Evolutionary conservation across 1,284 basidiomycete species (phyloP), one percentile per base, ranked within the genome.

Genomic region (Cryptococcus sp.): DNA sequence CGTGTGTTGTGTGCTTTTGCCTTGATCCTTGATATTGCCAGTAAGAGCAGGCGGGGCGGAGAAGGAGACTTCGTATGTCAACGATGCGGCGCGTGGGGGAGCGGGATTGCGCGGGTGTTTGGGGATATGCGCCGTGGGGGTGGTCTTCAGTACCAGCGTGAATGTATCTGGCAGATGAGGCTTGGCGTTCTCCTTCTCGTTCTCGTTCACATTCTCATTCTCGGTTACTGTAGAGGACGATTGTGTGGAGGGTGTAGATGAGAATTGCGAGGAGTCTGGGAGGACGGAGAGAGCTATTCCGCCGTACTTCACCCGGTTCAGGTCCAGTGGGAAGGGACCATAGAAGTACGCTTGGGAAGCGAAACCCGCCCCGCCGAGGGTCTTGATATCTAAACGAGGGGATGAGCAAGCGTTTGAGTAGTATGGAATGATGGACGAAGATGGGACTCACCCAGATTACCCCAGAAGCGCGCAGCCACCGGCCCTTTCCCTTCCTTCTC

Each of bases 281-380:
- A 58, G 53, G 53, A 70, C 52, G 22, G 60, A 49, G 27, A 78
- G 47, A 10, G 40, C 20, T 22, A 77, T 62, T 2, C 74, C 74
- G 7, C 58, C 25, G 60, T 69, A 77, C 22, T 49, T 38, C 19
- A 50, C 16, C 8, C 59, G 61, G 19, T 73, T 64, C 15, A 75
- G 66, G 27, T 54, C 53, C 20, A 76, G 67, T 2, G 72, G 71
- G 15, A 50, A 45, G 10, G 72, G 62, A 40, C 60, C 63, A 55
- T 79, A 80, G 7, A 69, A 60, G 50, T 78, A 75, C 0, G 74
- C 68, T 60, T 82, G 82, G 5, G 81, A 82, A 0, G 82, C 81
- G 59, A 83, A 83, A 0, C 82, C 82, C 10, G 82, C 82, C 7
- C 81, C 82, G 7, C 81, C 81, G 22, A 83, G 77, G 0, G 81